phyloP scores from a whole-genome alignment of 1,139 yeast species.

The Williopsis jadinii region DNA sequence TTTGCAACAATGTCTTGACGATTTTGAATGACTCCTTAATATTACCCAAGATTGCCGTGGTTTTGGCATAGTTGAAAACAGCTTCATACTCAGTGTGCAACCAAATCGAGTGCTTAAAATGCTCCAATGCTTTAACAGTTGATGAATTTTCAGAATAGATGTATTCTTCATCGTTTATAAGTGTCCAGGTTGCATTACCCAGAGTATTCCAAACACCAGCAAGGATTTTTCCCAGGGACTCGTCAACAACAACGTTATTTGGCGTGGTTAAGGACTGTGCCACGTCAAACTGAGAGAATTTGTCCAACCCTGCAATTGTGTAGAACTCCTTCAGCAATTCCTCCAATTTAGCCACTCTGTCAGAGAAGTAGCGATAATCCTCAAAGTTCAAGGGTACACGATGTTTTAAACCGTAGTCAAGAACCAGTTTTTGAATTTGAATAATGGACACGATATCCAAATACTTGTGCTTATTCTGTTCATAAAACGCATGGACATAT shows the following conservation, averaged over 20 bases:
- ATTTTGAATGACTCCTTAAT: conserved; percentile 29
- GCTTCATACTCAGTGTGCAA: conserved; percentile 4
- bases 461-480: conserved; percentile 27
- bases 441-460: conserved; percentile 25
- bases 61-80: conserved; percentile 29
- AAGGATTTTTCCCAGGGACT: conserved; percentile 3
- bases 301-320: conserved; percentile 4
- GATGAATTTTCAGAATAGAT: conserved; percentile 3
- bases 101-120: conserved; percentile 12
- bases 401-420: conserved; percentile 3
- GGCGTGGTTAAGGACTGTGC: not conserved
- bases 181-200: conserved; percentile 9
- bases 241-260: not conserved
- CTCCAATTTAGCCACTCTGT: conserved; percentile 12
- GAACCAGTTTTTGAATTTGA: conserved; percentile 5
- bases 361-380: conserved; percentile 19
- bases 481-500: conserved; percentile 31
- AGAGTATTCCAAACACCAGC: conserved; percentile 12
- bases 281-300: conserved; percentile 4
- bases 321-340: conserved; percentile 11
- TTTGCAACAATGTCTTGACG: conserved; percentile 23
- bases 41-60: conserved; percentile 28
- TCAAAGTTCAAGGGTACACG: not conserved
- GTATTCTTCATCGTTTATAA: conserved; percentile 8
- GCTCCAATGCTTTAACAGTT: conserved; percentile 4